Percentiles rank a stretch among this genome's conserved stretches.
phyloP scores from a whole-genome alignment of 495 filamentous ascomycete genomes.

The Podospora pseudopauciseta region DNA sequence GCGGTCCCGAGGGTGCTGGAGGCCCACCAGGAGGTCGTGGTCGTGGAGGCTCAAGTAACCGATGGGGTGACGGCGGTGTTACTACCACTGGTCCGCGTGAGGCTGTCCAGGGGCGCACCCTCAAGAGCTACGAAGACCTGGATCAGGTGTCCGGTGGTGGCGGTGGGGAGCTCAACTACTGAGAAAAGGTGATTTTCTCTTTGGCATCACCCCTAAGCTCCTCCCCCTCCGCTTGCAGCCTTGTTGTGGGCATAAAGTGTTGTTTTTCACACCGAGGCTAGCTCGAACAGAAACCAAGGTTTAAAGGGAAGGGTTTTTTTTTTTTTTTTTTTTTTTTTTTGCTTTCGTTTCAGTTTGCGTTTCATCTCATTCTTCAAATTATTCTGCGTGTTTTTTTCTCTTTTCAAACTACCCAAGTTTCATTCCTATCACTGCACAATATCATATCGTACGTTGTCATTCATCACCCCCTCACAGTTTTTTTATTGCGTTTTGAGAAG shows the following conservation, averaged over 20 bases:
- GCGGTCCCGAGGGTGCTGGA: constrained; percentile 3
- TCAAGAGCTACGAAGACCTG: constrained; percentile 96
- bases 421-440: not conserved
- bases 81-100: constrained; percentile 76
- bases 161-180: constrained; percentile 63
- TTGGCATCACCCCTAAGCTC: not conserved
- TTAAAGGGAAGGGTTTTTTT: too few relatives aligned
- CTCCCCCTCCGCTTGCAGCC: not conserved
- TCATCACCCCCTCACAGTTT: not conserved
- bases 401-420: not conserved
- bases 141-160: constrained; percentile 67
- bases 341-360: not conserved
- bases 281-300: too few relatives aligned
- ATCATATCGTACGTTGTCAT: not conserved
- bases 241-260: too few relatives aligned
- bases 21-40: constrained; percentile 38
- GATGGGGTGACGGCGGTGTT: constrained; percentile 62
- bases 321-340: not conserved
- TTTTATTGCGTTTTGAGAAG: too few relatives aligned
- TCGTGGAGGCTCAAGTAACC: constrained; percentile 49
- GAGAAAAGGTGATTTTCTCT: not conserved
- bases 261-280: too few relatives aligned
- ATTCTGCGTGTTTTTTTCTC: not conserved
- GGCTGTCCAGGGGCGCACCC: constrained; percentile 80
- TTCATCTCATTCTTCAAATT: not conserved